Conservation (phyloP, 1,284 basidiomycete species). For the Ceratobasidium sp. region DNA sequence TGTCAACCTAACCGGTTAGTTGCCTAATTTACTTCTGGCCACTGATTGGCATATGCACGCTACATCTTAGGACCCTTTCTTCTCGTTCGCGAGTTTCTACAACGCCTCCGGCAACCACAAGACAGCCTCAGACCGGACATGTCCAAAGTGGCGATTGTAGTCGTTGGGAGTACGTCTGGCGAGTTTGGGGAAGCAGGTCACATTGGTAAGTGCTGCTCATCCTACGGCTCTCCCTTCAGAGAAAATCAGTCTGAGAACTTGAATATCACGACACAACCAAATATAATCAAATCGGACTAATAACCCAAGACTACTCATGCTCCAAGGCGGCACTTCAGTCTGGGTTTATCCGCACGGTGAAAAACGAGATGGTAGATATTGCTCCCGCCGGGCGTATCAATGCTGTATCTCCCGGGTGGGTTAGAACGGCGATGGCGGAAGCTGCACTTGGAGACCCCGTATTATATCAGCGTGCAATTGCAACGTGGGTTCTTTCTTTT, state of each 20-base stretch:
- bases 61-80: slow-evolving; percentile 60
- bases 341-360: slow-evolving; percentile 72
- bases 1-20: slow-evolving; percentile 69
- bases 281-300: slow-evolving; percentile 43
- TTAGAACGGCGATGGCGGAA: slow-evolving; percentile 69
- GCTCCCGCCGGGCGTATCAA: slow-evolving; percentile 78
- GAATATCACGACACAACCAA: slow-evolving; percentile 45
- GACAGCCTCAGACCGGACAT: slow-evolving; percentile 56
- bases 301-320: slow-evolving; percentile 35
- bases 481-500: slow-evolving; percentile 62
- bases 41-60: no score
- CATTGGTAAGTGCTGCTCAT: slow-evolving; percentile 66
- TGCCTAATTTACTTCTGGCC: not conserved
- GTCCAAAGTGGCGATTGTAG: slow-evolving; percentile 65
- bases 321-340: slow-evolving; percentile 71
- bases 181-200: slow-evolving; percentile 77
- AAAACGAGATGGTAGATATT: slow-evolving; percentile 83
- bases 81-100: slow-evolving; percentile 69
- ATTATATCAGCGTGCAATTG: slow-evolving; percentile 65
- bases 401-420: slow-evolving; percentile 77
- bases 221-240: no score
- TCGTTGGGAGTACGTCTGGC: slow-evolving; percentile 77
- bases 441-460: slow-evolving; percentile 60
- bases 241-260: slow-evolving; percentile 34
- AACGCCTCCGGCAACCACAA: slow-evolving; percentile 58